phyloP scores from a whole-genome alignment of 208 protist species.

The Novymonas esmeraldas region DNA sequence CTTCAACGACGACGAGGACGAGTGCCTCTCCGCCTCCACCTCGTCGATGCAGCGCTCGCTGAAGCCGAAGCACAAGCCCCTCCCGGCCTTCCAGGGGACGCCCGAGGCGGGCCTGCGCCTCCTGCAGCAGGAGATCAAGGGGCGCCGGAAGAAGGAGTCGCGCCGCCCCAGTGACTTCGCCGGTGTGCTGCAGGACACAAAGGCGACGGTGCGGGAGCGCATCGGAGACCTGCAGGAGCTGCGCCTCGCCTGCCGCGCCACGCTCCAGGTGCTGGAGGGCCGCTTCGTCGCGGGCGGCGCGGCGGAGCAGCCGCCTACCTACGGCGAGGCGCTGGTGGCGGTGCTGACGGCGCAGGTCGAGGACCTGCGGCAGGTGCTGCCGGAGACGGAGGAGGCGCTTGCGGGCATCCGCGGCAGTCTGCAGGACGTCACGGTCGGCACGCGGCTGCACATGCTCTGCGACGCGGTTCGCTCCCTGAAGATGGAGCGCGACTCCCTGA shows the following conservation, averaged over 20 bases:
- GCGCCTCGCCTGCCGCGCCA: conserved; percentile 25
- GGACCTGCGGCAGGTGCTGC: conserved; percentile 46
- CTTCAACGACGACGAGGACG: conserved; percentile 44
- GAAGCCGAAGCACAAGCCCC: conserved; percentile 62
- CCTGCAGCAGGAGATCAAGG: conserved; percentile 28
- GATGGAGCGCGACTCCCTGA: conserved; percentile 44
- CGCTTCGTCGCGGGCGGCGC: conserved; percentile 18
- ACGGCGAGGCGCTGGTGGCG: conserved; percentile 21
- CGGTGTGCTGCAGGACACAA: background rate
- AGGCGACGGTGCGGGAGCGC: conserved; percentile 21
- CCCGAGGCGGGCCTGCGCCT: conserved; percentile 22
- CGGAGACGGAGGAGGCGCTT: conserved; percentile 46
- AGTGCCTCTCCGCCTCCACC: conserved; percentile 16
- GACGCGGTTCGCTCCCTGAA: conserved; percentile 39
- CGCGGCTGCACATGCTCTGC: conserved; percentile 38
- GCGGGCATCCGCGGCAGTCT: conserved; percentile 17
- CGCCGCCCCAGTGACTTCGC: background rate
- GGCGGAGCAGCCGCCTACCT: conserved; percentile 8
- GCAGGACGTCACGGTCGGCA: conserved; percentile 32
- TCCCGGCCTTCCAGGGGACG: conserved; percentile 31
- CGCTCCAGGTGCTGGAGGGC: conserved; percentile 55
- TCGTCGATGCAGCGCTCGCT: conserved; percentile 29
- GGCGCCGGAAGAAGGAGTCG: background rate
- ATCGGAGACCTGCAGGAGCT: conserved; percentile 59
- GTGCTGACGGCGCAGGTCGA: conserved; percentile 40